Conservation (phyloP, 2,329 filamentous ascomycete species). For the Hyphodiscus sp. region DNA sequence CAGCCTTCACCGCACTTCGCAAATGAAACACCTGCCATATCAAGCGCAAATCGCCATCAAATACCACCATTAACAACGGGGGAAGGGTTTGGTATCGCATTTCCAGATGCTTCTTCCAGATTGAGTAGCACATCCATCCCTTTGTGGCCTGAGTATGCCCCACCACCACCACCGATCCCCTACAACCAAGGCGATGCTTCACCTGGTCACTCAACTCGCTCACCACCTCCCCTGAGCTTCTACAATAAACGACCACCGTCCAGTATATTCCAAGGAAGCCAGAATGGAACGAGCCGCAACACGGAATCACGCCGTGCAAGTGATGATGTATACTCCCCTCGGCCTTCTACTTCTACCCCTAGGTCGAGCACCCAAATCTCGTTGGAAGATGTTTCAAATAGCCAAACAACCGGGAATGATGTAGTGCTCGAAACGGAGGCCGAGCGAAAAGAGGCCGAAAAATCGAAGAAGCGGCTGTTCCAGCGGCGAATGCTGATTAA, state of each 20-base stretch:
- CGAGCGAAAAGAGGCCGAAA: constrained; percentile 39
- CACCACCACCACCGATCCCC: constrained; percentile 18
- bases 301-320: constrained; percentile 26
- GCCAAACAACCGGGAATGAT: constrained; percentile 7
- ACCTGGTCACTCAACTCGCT: constrained; percentile 10
- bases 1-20: constrained; percentile 18
- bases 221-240: constrained; percentile 16
- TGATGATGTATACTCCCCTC: constrained; percentile 26
- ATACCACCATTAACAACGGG: constrained; percentile 20
- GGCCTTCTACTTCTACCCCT: constrained; percentile 27
- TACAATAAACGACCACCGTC: constrained; percentile 21
- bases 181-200: constrained; percentile 6
- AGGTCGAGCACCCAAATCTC: constrained; percentile 28
- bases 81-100: constrained; percentile 21
- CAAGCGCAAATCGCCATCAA: constrained; percentile 14
- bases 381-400: constrained; percentile 14
- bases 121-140: constrained; percentile 16
- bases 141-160: constrained; percentile 20
- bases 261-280: constrained; percentile 24
- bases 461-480: constrained; percentile 64
- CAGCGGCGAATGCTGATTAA: constrained; percentile 82
- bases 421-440: constrained; percentile 17
- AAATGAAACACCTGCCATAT: constrained; percentile 2
- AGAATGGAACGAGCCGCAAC: constrained; percentile 16
- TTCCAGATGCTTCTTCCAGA: constrained; percentile 12